Percentiles rank a stretch among this genome's conserved stretches.
Evolutionary conservation across 257 asterid species (phyloP).

Genomic region (Linaria vulgaris): DNA sequence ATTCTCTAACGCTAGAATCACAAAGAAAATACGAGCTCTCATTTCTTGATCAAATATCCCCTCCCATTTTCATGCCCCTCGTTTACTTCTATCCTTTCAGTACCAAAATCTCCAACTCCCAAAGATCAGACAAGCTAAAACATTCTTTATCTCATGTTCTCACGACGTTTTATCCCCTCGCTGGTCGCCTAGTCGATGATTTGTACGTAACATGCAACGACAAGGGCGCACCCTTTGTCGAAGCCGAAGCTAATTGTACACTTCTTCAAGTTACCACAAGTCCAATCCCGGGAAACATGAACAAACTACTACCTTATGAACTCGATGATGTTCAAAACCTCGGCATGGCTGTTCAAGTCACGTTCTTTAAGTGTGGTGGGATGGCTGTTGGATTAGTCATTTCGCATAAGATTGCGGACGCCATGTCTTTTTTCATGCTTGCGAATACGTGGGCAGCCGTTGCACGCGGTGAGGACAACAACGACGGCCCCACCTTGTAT

Average conservation of each 20-base stretch:
- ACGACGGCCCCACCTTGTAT: conserved; percentile 26
- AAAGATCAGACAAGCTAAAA: conserved; percentile 33
- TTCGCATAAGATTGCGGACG: conserved; percentile 50
- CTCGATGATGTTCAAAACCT: conserved; percentile 27
- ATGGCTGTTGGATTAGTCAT: conserved; percentile 33
- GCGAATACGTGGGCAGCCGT: conserved; percentile 44
- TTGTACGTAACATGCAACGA: conserved; percentile 43
- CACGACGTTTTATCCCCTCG: conserved; percentile 45
- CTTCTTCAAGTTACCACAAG: conserved; percentile 27
- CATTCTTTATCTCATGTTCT: conserved; percentile 41
- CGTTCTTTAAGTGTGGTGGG: conserved; percentile 45
- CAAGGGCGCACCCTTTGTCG: conserved; percentile 39
- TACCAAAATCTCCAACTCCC: conserved; percentile 18
- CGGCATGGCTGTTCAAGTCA: conserved; percentile 33
- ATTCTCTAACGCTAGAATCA: conserved; percentile 35
- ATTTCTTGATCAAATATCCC: conserved; percentile 49
- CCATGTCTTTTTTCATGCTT: conserved; percentile 28
- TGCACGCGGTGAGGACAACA: conserved; percentile 15
- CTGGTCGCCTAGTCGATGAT: conserved; percentile 41
- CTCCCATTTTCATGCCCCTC: conserved; percentile 42
- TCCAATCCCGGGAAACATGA: conserved; percentile 32
- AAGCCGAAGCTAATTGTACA: conserved; percentile 33
- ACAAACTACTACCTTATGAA: conserved; percentile 38
- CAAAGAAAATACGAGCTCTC: conserved; percentile 36
- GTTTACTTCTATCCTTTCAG: conserved; percentile 39